Conservation (phyloP, 495 filamentous ascomycete species). For the Viridothelium virens region DNA sequence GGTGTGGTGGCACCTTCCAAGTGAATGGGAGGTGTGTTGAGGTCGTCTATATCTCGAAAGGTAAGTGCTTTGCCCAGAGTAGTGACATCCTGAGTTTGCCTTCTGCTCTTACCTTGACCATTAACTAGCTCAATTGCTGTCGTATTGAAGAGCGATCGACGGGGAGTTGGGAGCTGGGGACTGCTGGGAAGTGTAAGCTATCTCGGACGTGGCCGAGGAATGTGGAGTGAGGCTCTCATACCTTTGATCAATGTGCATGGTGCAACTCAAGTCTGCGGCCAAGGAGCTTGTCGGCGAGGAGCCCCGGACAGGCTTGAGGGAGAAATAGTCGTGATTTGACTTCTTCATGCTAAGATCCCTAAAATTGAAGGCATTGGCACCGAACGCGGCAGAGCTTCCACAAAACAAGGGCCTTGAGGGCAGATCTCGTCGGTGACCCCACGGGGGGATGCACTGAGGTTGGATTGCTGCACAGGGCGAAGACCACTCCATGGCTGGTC, state of each 20-base stretch:
- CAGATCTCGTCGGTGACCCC: constrained; percentile 47
- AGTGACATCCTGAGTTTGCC: neutral
- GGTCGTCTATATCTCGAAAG: constrained; percentile 43
- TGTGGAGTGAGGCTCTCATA: constrained; percentile 36
- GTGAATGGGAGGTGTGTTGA: constrained; percentile 76
- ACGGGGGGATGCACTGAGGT: constrained; percentile 55
- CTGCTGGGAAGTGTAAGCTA: constrained; percentile 43
- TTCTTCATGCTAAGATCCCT: constrained; percentile 64
- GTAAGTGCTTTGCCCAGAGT: constrained; percentile 11
- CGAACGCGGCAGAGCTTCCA: constrained; percentile 31
- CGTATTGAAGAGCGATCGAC: constrained; percentile 85
- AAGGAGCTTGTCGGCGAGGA: constrained; percentile 87
- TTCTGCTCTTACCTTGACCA: constrained; percentile 57
- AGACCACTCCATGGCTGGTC: constrained; percentile 68
- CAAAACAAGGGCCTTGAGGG: constrained; percentile 47
- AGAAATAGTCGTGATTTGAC: constrained; percentile 65
- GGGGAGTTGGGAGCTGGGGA: constrained; percentile 83
- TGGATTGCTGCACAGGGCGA: constrained; percentile 93
- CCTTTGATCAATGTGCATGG: constrained; percentile 92
- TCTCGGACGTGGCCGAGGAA: constrained; percentile 21
- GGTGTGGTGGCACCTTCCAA: constrained; percentile 71
- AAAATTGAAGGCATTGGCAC: constrained; percentile 61
- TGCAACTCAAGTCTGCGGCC: constrained; percentile 89
- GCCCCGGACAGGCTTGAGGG: constrained; percentile 61
- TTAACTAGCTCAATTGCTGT: constrained; percentile 60